phyloP scores from a whole-genome alignment of 208 protist genomes.

The Crithidia sp. region DNA sequence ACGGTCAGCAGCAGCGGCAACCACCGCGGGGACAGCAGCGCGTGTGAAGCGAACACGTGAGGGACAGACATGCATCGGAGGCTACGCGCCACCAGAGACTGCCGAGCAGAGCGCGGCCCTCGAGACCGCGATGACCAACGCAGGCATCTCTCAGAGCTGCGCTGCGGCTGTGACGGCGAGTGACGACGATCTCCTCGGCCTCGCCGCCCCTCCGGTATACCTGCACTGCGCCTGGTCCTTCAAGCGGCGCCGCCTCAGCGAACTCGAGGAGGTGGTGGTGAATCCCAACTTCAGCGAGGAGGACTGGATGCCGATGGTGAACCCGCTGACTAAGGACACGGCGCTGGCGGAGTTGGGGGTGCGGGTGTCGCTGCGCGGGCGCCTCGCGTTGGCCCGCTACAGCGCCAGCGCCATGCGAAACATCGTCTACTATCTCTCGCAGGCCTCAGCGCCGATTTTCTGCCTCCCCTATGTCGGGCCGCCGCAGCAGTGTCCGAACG shows the following conservation, averaged over 20 bases:
- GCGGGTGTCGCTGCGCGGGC: slow-evolving; percentile 20
- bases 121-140: neutral
- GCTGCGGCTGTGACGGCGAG: neutral
- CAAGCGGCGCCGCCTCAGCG: slow-evolving; percentile 18
- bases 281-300: slow-evolving; percentile 17
- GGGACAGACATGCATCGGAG: neutral
- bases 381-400: slow-evolving; percentile 13
- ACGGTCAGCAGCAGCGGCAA: neutral
- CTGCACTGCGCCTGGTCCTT: slow-evolving; percentile 12
- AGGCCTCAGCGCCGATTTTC: slow-evolving; percentile 26
- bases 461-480: slow-evolving; percentile 25
- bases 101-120: neutral
- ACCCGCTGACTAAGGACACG: slow-evolving; percentile 23
- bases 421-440: slow-evolving; percentile 26
- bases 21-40: neutral
- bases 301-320: slow-evolving; percentile 32
- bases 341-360: slow-evolving; percentile 16
- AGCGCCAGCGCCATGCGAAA: slow-evolving; percentile 11
- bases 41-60: slow-evolving; percentile 22
- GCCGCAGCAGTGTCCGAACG: slow-evolving; percentile 21
- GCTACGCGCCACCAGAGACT: slow-evolving; percentile 7
- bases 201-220: neutral
- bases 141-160: slow-evolving; percentile 3
- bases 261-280: slow-evolving; percentile 5
- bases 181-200: slow-evolving; percentile 4